Conservation (phyloP, 495 filamentous ascomycete species). For the Neurospora sp. region DNA sequence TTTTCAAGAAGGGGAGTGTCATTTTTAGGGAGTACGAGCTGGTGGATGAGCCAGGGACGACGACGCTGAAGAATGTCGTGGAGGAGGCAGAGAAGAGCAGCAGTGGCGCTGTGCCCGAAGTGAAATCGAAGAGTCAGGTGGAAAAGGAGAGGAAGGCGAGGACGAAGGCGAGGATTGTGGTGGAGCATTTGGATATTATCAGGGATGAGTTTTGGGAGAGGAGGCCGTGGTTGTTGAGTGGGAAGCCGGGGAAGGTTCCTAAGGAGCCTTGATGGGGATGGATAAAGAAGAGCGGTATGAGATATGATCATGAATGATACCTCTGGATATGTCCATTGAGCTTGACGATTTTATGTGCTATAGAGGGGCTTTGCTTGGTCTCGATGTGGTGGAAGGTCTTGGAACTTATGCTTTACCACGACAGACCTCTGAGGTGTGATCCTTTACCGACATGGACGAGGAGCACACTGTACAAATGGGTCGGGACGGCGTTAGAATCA, state of each 20-base stretch:
- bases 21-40: slow-evolving; percentile 65
- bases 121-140: slow-evolving; percentile 60
- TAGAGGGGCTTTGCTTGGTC: not conserved
- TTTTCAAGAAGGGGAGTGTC: slow-evolving; percentile 88
- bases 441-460: not conserved
- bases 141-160: slow-evolving; percentile 70
- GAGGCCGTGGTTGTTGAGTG: slow-evolving; percentile 75
- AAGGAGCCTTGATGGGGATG: slow-evolving; percentile 29
- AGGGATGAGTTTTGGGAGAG: slow-evolving; percentile 86
- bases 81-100: slow-evolving; percentile 22
- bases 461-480: not conserved
- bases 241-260: slow-evolving; percentile 58
- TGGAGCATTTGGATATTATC: slow-evolving; percentile 88
- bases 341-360: not conserved
- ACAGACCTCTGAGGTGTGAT: not conserved
- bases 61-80: slow-evolving; percentile 18
- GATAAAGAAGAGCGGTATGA: not conserved
- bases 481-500: not conserved
- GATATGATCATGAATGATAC: not conserved
- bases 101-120: slow-evolving; percentile 21
- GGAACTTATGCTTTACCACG: not conserved
- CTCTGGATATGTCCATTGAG: not conserved
- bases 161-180: slow-evolving; percentile 62
- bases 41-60: slow-evolving; percentile 35
- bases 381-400: not conserved